Evolutionary conservation across 805 yeast species (phyloP).

Genomic region (Cyberlindnera bimundalis): DNA sequence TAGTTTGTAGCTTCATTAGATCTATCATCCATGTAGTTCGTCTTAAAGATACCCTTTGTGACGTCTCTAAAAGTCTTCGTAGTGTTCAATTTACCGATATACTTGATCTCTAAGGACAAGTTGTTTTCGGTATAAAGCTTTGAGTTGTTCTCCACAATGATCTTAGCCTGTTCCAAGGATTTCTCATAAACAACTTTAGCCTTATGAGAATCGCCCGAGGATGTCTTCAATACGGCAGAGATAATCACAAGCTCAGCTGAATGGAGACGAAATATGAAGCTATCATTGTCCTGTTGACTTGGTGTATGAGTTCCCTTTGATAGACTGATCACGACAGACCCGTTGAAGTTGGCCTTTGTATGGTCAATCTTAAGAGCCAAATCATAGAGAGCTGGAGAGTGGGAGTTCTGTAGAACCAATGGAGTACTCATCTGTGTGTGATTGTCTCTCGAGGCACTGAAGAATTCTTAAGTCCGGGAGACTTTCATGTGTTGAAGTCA

Average conservation of each 20-base stretch:
- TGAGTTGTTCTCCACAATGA: conserved; percentile 18
- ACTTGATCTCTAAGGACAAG: conserved; percentile 13
- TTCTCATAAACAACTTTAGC: conserved; percentile 33
- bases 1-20: conserved; percentile 48
- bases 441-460: too few relatives aligned
- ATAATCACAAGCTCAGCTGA: conserved; percentile 33
- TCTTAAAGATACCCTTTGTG: conserved; percentile 66
- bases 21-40: conserved; percentile 52
- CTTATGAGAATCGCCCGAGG: conserved; percentile 31
- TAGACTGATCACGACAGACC: conserved; percentile 33
- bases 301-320: conserved; percentile 13
- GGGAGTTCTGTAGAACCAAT: conserved; percentile 22
- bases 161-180: conserved; percentile 25
- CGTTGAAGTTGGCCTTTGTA: conserved; percentile 45
- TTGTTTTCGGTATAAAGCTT: conserved; percentile 8
- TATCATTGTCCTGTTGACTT: conserved; percentile 2
- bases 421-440: conserved; percentile 8
- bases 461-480: conserved; percentile 1
- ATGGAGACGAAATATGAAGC: conserved; percentile 32
- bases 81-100: conserved; percentile 22
- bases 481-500: too few relatives aligned
- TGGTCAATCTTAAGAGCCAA: conserved; percentile 39
- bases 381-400: conserved; percentile 34
- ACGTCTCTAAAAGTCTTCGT: conserved; percentile 44
- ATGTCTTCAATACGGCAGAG: conserved; percentile 12